Evolutionary conservation across 2,329 filamentous ascomycete species (phyloP), one percentile per base, ranked within the genome.

Genomic region (Diaporthe capsici): DNA sequence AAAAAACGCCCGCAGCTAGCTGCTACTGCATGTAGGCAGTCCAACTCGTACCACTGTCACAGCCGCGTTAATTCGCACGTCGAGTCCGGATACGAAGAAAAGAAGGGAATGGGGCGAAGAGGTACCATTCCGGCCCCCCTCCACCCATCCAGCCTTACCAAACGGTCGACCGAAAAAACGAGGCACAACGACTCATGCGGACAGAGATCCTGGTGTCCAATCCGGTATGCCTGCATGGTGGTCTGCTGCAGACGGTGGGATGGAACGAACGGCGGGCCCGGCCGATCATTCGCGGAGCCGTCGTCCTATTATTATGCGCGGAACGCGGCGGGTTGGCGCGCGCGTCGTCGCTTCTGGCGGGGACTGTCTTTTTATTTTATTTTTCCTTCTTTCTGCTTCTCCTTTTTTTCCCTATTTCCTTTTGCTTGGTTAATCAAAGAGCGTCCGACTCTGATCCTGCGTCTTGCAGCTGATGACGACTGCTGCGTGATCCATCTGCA

Each of bases 271-370:
- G 65, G 65, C 47, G 47, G 65, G 65, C 47, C 65, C 47, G 65
- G 34, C 65, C 65, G 65, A 68, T 70, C 65, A 55, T 70, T 70
- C 49, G 31, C 63, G 65, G 65, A 70, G 51, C 47, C 49, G 65
- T 55, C 15, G 65, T 70, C 47, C 49, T 70, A 28, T 70, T 28
- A 37, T 55, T 70, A 55, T 70, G 65, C 65, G 47, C 49, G 31
- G 49, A 28, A 13, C 65, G 37, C 65, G 65, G 49, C 49, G 34
- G 15, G 47, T 70, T 70, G 65, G 49, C 49, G 65, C 65, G 65
- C 65, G 65, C 49, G 65, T 70, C 49, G 65, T 70, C 49, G 65
- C 65, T 55, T 70, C 47, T 42, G 49, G 49, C n/a, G n/a, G 22
- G 17, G 25, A 31, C 22, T 31, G 25, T 4, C n/a, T 53, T 15